Evolutionary conservation across 2,329 filamentous ascomycete species (phyloP).

Genomic region (Xylaria sp.): DNA sequence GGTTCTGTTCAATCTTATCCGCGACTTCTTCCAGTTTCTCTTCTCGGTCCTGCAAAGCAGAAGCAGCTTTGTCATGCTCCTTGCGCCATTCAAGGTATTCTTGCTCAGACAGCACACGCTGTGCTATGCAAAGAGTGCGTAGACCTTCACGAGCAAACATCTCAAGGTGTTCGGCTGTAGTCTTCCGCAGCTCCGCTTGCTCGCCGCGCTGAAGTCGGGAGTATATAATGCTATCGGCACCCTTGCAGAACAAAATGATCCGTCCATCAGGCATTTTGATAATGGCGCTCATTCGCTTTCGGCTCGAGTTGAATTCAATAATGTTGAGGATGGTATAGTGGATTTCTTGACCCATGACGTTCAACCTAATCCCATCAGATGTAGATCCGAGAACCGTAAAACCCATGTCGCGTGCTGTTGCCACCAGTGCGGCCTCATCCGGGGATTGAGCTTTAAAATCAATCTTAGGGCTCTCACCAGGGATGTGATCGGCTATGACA

Average conservation of each 20-base stretch:
- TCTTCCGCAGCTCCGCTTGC: conserved; percentile 82
- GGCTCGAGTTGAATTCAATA: conserved; percentile 95
- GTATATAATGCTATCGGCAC: conserved; percentile 97
- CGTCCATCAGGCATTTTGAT: conserved; percentile 91
- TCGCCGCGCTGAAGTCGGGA: conserved; percentile 86
- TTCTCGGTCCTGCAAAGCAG: conserved; percentile 85
- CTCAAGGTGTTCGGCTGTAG: conserved; percentile 93
- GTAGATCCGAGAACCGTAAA: conserved; percentile 89
- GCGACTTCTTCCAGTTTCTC: conserved; percentile 92
- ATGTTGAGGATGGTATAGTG: conserved; percentile 92
- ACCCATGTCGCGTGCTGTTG: conserved; percentile 93
- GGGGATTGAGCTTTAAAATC: conserved; percentile 98
- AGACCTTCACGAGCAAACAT: conserved; percentile 97
- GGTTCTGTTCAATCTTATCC: conserved; percentile 89
- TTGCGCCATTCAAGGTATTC: conserved; percentile 88
- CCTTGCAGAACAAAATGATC: conserved; percentile 96
- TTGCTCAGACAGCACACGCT: conserved; percentile 80
- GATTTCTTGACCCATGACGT: conserved; percentile 85
- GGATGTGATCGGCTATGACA: conserved; percentile 89
- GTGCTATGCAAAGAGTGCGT: conserved; percentile 92
- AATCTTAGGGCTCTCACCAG: conserved; percentile 90
- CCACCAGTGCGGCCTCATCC: conserved; percentile 93
- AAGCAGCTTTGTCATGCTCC: conserved; percentile 87
- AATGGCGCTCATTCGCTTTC: conserved; percentile 98
- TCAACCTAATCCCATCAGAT: conserved; percentile 83